phyloP scores from a whole-genome alignment of 2,329 filamentous ascomycete genomes.

The Leptoxyphium fumago region DNA sequence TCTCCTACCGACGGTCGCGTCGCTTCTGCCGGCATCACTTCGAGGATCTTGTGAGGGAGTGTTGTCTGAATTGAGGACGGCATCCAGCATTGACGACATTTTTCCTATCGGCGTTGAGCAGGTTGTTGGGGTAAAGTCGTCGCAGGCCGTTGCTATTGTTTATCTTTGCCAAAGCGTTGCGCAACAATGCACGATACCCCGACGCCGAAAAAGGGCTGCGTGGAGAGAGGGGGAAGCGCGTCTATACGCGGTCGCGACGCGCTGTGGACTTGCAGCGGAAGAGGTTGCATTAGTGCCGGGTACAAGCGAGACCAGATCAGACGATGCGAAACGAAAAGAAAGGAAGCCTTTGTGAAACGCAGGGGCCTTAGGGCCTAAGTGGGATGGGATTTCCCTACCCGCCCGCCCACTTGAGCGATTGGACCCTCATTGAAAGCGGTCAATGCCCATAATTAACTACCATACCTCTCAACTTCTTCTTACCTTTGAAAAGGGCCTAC shows the following conservation, averaged over 20 bases:
- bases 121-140: not conserved
- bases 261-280: not conserved
- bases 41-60: conserved; percentile 22
- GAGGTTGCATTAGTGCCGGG: conserved; percentile 2
- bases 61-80: conserved; percentile 33
- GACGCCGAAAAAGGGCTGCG: not conserved
- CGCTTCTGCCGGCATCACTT: conserved; percentile 12
- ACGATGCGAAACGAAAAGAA: not conserved
- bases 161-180: too few species aligned
- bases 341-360: too few species aligned
- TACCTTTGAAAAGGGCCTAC: too few species aligned
- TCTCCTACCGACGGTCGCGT: conserved; percentile 18
- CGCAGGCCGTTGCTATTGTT: not conserved
- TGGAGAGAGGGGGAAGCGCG: not conserved
- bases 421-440: too few species aligned
- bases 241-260: not conserved
- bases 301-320: not conserved
- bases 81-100: conserved; percentile 40
- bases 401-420: too few species aligned
- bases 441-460: too few species aligned
- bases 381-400: too few species aligned
- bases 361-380: too few species aligned
- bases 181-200: too few species aligned
- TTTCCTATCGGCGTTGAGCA: not conserved
- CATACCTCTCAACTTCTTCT: too few species aligned